Percentiles rank a stretch among this genome's conserved stretches.
These are phyloP conservation scores for Apophysomyces ossiformis DNA, from an alignment of 371 early-diverging fungal genomes.

Conservation along the genomic window DNA sequence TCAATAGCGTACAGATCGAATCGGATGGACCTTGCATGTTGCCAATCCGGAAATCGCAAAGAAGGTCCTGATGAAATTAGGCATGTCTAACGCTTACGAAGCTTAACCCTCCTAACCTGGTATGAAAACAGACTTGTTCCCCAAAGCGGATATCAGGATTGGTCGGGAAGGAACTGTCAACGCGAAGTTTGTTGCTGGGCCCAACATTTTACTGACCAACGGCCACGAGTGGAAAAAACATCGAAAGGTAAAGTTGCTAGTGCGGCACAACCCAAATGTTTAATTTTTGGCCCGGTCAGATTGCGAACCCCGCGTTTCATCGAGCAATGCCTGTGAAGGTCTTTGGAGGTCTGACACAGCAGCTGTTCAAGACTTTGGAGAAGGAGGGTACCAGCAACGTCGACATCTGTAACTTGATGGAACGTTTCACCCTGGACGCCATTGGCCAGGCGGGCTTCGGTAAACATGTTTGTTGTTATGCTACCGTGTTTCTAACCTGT, in stretches of 20 bases:
- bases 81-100: not conserved
- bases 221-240: conserved; percentile 33
- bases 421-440: conserved; percentile 41
- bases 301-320: conserved; percentile 49
- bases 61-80: conserved; percentile 21
- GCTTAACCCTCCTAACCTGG: not conserved
- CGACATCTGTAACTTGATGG: conserved; percentile 22
- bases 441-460: conserved; percentile 45
- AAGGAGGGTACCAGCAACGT: conserved; percentile 9
- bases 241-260: conserved; percentile 23
- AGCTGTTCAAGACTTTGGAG: conserved; percentile 28
- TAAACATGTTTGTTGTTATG: conserved; percentile 10
- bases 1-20: conserved; percentile 8
- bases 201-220: conserved; percentile 26
- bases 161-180: conserved; percentile 11
- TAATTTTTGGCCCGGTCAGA: conserved; percentile 8
- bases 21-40: conserved; percentile 30
- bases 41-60: conserved; percentile 25
- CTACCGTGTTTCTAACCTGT: not conserved
- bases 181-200: conserved; percentile 22
- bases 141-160: conserved; percentile 16
- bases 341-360: conserved; percentile 31
- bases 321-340: conserved; percentile 38
- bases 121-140: conserved; percentile 26
- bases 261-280: not conserved